Percentiles rank a stretch among this genome's conserved stretches.
These are phyloP conservation scores for Coemansia sp. DNA, from an alignment of 371 early-diverging fungal genomes.

Conservation along the genomic window DNA sequence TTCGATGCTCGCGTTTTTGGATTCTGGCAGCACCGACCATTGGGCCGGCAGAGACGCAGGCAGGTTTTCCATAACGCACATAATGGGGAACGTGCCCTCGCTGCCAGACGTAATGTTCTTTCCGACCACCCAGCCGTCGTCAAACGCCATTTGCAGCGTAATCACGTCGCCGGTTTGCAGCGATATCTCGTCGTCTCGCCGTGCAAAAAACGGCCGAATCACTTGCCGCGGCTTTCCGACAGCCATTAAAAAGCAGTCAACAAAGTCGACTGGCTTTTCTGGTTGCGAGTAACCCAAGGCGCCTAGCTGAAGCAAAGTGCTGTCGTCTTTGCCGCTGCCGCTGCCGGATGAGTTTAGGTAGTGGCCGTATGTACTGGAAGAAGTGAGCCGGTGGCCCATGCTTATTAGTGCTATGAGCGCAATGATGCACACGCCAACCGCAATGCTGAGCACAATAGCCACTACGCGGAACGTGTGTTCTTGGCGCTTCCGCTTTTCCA, in stretches of 20 bases:
- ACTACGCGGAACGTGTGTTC: constrained; percentile 39
- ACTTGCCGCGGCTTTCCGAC: constrained; percentile 52
- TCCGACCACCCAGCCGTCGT: constrained; percentile 59
- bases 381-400: constrained; percentile 13
- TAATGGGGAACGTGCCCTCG: constrained; percentile 59
- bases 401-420: constrained; percentile 16
- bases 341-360: not conserved
- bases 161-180: constrained; percentile 49
- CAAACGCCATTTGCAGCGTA: constrained; percentile 54
- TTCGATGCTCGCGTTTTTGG: constrained; percentile 30
- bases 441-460: constrained; percentile 41
- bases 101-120: constrained; percentile 55
- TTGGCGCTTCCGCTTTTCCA: constrained; percentile 28
- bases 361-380: not conserved
- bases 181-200: constrained; percentile 53
- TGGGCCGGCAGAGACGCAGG: constrained; percentile 45
- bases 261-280: constrained; percentile 43
- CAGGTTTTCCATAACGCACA: constrained; percentile 50
- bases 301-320: constrained; percentile 21
- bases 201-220: constrained; percentile 49
- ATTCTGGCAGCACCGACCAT: constrained; percentile 50
- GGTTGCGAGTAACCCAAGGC: not conserved
- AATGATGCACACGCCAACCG: constrained; percentile 33
- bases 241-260: constrained; percentile 46
- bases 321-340: constrained; percentile 17